Percentiles rank a stretch among this genome's conserved stretches.
Conservation (phyloP, 495 filamentous ascomycete genomes). For the Darksidea phi region DNA sequence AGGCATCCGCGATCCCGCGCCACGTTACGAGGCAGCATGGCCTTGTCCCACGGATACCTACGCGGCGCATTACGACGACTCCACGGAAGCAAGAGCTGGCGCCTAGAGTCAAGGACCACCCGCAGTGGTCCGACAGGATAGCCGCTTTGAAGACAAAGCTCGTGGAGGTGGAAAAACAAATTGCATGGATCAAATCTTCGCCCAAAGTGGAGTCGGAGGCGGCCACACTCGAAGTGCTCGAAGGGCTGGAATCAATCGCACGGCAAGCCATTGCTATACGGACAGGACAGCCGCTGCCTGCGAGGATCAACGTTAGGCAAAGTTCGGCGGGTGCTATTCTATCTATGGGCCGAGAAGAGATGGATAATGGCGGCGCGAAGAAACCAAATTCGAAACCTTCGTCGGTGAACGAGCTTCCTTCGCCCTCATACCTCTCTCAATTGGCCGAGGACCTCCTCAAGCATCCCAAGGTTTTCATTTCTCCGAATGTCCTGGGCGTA, state of each 20-base stretch:
- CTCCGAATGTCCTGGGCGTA: conserved; percentile 61
- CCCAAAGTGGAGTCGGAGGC: conserved; percentile 25
- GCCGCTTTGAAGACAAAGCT: conserved; percentile 9
- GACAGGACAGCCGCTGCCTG: conserved; percentile 1
- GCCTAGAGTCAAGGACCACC: background rate
- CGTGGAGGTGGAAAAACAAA: conserved; percentile 19
- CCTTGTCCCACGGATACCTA: conserved; percentile 4
- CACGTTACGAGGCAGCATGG: conserved; percentile 11
- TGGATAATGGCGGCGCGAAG: background rate
- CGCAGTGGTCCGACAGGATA: background rate
- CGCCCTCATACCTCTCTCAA: conserved; percentile 48
- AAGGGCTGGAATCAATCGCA: conserved; percentile 22
- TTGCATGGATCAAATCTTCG: conserved; percentile 22
- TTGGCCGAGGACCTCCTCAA: conserved; percentile 64
- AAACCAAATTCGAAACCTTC: background rate
- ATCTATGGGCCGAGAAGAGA: conserved; percentile 33
- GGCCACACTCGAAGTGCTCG: conserved; percentile 17
- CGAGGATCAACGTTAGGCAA: conserved; percentile 6
- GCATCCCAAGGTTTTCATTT: conserved; percentile 79
- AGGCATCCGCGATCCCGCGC: conserved; percentile 20
- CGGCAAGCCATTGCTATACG: conserved; percentile 17
- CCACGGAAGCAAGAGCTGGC: conserved; percentile 7
- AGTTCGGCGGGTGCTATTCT: conserved; percentile 43
- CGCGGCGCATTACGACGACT: conserved; percentile 6
- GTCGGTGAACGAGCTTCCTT: conserved; percentile 7